Conservation (phyloP, 176 grass and related monocot genomes). For the Oryza punctata region DNA sequence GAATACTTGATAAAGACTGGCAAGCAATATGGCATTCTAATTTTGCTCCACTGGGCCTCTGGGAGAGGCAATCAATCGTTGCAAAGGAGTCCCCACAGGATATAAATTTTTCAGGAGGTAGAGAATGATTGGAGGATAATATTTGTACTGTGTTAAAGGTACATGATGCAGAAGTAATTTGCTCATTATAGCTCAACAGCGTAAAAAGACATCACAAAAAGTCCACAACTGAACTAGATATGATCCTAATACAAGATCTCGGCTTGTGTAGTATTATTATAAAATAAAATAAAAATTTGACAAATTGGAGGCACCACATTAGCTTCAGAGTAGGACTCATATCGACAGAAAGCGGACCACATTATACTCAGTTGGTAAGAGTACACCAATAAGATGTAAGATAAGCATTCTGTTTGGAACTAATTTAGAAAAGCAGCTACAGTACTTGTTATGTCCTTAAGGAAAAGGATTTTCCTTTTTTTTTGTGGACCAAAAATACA, state of each 20-base stretch:
- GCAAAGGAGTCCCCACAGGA: conserved; percentile 1
- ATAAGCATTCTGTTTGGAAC: not conserved
- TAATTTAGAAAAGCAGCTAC: not conserved
- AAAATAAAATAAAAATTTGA: not conserved
- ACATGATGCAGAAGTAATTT: conserved; percentile 12
- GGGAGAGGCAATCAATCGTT: conserved; percentile 34
- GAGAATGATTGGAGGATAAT: not conserved
- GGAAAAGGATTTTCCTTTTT: not conserved
- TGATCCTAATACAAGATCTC: not conserved
- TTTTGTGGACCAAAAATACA: no score
- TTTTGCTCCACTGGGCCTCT: conserved; percentile 30
- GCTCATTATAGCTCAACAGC: conserved; percentile 9
- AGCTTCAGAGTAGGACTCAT: not conserved
- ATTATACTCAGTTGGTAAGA: not conserved
- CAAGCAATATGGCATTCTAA: conserved; percentile 35
- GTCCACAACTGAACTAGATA: not conserved
- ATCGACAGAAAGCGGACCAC: not conserved
- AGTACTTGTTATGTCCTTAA: not conserved
- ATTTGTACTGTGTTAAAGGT: conserved; percentile 22
- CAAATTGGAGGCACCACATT: not conserved
- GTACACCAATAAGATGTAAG: not conserved
- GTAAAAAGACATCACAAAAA: not conserved
- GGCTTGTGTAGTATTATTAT: not conserved
- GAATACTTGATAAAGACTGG: conserved; percentile 41
- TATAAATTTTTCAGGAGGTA: conserved; percentile 12